Evolutionary conservation across 495 filamentous ascomycete genomes (phyloP), one percentile per base, ranked within the genome.

Genomic region (Xanthoparmelia taractica): DNA sequence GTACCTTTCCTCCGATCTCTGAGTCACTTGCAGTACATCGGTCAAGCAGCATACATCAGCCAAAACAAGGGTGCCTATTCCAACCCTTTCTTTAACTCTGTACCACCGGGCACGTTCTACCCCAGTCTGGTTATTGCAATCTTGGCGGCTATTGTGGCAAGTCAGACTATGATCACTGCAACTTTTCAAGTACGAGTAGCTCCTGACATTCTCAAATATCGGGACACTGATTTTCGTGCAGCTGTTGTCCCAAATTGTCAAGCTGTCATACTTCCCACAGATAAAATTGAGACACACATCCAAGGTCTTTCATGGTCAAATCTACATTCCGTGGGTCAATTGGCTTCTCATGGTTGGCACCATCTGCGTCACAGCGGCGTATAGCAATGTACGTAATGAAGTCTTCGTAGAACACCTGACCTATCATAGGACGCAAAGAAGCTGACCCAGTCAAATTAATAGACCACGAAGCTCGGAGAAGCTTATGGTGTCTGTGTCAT

Each of bases 331-430:
- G 0, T 74, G 85, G 34, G 80, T 83, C 5, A 91, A 91, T 69
- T 89, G 86, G 86, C 70, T 90, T 23, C 72, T 91, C 60, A 87
- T 90, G 84, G 74, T 86, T 58, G 87, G 87, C n/a, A 84, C 85
- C 2, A 78, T 91, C n/a, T 75, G 89, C 27, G 83, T 91, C 31
- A 87, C 87, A 0, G 83, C 81, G 3, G 82, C 88, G 20, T 91
- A 88, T 72, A 87, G 82, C 61, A 89, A 90, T 68, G 82, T 83
- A 70, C 69, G 78, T 37, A 33, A n/a, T 15, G 48, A n/a, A 38
- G 5, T 15, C 5, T 15, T 13, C 38, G 1, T 15, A 10, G 18
- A 31, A n/a, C 7, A n/a, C n/a, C 34, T 8, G 20, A 23, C 17
- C 23, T 17, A 31, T 17, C 5, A 8, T 10, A 54, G 20, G 2